Conservation (phyloP, 495 filamentous ascomycete genomes). For the Saxophila tyrrhenica region DNA sequence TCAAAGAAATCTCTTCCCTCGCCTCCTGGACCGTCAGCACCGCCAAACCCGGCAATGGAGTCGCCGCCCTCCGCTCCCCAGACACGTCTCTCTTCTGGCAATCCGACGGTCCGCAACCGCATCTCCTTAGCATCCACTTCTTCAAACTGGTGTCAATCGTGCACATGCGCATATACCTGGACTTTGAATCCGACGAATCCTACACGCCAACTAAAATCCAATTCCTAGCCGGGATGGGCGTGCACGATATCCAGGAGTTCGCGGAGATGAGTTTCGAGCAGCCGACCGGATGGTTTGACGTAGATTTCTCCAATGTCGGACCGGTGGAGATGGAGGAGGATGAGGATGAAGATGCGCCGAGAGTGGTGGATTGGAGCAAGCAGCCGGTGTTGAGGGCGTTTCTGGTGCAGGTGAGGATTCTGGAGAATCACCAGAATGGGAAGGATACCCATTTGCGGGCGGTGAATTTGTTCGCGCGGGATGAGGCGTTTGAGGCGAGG, state of each 20-base stretch:
- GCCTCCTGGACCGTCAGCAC: conserved; percentile 88
- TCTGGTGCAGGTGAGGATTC: conserved; percentile 73
- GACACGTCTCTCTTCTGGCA: conserved; percentile 84
- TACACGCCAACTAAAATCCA: conserved; percentile 94
- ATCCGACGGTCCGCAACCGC: conserved; percentile 92
- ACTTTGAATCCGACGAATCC: conserved; percentile 83
- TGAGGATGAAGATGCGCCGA: conserved; percentile 17
- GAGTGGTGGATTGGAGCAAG: conserved; percentile 18
- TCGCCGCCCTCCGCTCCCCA: conserved; percentile 70
- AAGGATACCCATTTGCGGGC: conserved; percentile 96
- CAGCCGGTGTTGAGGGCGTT: conserved; percentile 60
- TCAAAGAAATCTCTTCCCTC: conserved; percentile 74
- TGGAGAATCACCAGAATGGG: conserved; percentile 97
- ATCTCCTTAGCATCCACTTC: conserved; percentile 89
- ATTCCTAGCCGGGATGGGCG: conserved; percentile 74
- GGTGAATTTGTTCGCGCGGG: conserved; percentile 77
- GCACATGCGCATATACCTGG: conserved; percentile 72
- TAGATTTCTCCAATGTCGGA: conserved; percentile 59
- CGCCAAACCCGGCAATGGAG: conserved; percentile 81
- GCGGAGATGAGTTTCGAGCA: conserved; percentile 63
- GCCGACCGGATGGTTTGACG: conserved; percentile 82
- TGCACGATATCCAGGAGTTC: conserved; percentile 78
- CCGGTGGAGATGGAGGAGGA: conserved; percentile 34
- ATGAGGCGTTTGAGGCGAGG: conserved; percentile 27
- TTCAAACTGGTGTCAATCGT: conserved; percentile 82